These are phyloP conservation scores for Barnettozyma hawaiiensis DNA, from an alignment of 1,139 yeast species.

Conservation along the genomic window DNA sequence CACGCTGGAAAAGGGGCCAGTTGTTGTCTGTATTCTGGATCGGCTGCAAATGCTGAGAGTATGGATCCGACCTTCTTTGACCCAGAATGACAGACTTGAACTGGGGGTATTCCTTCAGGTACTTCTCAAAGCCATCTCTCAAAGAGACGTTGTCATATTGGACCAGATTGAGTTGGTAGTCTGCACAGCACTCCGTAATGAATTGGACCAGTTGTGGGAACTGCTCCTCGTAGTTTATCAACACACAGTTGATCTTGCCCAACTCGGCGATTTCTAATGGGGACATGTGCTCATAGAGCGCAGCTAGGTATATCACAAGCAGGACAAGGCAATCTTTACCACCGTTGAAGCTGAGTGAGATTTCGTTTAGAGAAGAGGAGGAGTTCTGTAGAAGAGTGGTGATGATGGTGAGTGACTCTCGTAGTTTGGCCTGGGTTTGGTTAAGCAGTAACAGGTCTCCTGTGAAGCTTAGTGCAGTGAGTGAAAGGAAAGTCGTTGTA, in stretches of 20 bases:
- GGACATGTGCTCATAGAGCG: slow-evolving; percentile 29
- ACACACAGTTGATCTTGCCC: slow-evolving; percentile 50
- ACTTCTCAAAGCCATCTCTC: slow-evolving; percentile 60
- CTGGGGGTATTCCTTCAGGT: slow-evolving; percentile 41
- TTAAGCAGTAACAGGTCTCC: background rate
- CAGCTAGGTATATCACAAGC: slow-evolving; percentile 46
- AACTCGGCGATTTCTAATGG: slow-evolving; percentile 27
- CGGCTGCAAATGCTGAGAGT: slow-evolving; percentile 46
- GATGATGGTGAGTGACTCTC: slow-evolving; percentile 4
- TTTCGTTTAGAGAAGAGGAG: slow-evolving; percentile 39
- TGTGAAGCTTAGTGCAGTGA: background rate
- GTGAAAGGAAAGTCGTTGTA: background rate
- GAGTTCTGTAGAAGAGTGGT: background rate
- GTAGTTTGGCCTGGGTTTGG: slow-evolving; percentile 7
- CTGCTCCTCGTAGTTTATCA: slow-evolving; percentile 63
- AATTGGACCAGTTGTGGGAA: slow-evolving; percentile 49
- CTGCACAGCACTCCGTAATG: slow-evolving; percentile 36
- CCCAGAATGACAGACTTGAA: slow-evolving; percentile 73
- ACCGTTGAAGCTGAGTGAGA: slow-evolving; percentile 80
- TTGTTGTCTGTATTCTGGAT: slow-evolving; percentile 72
- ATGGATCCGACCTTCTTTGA: slow-evolving; percentile 76
- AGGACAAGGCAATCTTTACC: slow-evolving; percentile 89
- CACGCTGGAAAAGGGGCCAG: slow-evolving; percentile 79
- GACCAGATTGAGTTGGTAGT: slow-evolving; percentile 43
- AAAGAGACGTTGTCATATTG: slow-evolving; percentile 46